These are phyloP conservation scores for Avena atlantica DNA, from an alignment of 176 grass and related monocot species.

Conservation along the genomic window DNA sequence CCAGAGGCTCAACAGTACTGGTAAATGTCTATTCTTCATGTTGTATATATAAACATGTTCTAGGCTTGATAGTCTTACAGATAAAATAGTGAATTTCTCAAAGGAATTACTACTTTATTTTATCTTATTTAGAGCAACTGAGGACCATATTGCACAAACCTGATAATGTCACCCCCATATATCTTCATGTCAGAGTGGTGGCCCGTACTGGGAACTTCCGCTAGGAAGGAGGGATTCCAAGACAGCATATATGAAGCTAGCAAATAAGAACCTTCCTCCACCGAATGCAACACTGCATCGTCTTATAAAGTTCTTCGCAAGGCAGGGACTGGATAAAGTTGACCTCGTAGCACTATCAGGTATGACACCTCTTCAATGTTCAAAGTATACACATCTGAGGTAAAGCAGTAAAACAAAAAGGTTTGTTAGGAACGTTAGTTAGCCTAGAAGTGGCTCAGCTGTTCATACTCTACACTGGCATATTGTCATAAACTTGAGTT, in stretches of 20 bases:
- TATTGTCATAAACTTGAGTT: slow-evolving; percentile 27
- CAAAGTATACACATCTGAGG: neutral
- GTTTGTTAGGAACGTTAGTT: neutral
- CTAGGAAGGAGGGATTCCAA: slow-evolving; percentile 89
- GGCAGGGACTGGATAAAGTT: slow-evolving; percentile 71
- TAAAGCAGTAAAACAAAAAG: slow-evolving; percentile 21
- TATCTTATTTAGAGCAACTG: slow-evolving; percentile 6
- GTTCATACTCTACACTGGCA: neutral
- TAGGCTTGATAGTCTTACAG: slow-evolving; percentile 8
- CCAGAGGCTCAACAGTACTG: slow-evolving; percentile 72
- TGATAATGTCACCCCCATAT: slow-evolving; percentile 13
- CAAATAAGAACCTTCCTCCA: slow-evolving; percentile 86
- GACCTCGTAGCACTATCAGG: slow-evolving; percentile 84
- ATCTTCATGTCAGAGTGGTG: slow-evolving; percentile 59
- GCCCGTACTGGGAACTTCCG: slow-evolving; percentile 82
- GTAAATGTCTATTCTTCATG: slow-evolving; percentile 40
- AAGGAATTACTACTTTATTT: neutral
- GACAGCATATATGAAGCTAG: slow-evolving; percentile 73
- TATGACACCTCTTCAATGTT: slow-evolving; percentile 34
- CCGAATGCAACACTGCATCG: slow-evolving; percentile 73
- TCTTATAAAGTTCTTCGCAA: slow-evolving; percentile 63
- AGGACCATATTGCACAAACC: neutral
- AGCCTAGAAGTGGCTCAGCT: neutral
- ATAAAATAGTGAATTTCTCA: slow-evolving; percentile 6
- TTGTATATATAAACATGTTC: slow-evolving; percentile 30